phyloP scores from a whole-genome alignment of 176 grass and related monocot genomes.

The Aegilops tauschii region DNA sequence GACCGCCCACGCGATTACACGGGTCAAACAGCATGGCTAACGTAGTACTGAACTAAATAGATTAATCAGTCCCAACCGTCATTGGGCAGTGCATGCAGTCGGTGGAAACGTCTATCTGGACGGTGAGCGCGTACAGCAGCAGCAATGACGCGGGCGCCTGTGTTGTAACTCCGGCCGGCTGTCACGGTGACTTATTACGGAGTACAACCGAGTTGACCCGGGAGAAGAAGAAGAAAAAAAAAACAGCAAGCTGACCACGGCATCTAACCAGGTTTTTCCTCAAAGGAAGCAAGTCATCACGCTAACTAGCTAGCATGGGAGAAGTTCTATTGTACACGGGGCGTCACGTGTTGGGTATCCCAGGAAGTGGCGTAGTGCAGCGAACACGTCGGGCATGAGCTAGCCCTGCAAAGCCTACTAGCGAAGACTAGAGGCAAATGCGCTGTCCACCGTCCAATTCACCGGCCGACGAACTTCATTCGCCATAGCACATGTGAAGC shows the following conservation, averaged over 20 bases:
- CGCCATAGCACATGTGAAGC: not conserved
- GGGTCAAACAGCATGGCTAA: not conserved
- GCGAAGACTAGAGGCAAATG: not conserved
- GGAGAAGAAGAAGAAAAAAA: not conserved
- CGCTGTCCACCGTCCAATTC: not conserved
- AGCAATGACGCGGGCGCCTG: not conserved
- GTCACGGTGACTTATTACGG: not conserved
- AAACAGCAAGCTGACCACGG: not conserved
- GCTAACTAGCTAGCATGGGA: not conserved
- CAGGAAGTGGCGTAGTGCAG: not conserved
- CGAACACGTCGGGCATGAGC: not conserved
- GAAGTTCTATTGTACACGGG: not conserved
- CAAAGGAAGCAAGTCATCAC: not conserved
- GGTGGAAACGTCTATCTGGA: not conserved
- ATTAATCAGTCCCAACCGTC: not conserved
- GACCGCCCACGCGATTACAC: not conserved
- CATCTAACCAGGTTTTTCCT: not conserved
- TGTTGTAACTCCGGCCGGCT: not conserved
- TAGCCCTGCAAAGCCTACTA: too few relatives aligned
- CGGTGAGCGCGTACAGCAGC: constrained; percentile 1
- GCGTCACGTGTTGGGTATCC: not conserved
- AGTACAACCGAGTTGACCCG: not conserved
- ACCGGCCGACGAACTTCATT: not conserved
- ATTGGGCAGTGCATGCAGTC: not conserved
- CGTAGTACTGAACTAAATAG: not conserved